A percentile compares a stretch with the other conserved stretches of the same genome.
phyloP scores from a whole-genome alignment of 192 early-diverging fungal genomes.

The Spizellomyces sp. region DNA sequence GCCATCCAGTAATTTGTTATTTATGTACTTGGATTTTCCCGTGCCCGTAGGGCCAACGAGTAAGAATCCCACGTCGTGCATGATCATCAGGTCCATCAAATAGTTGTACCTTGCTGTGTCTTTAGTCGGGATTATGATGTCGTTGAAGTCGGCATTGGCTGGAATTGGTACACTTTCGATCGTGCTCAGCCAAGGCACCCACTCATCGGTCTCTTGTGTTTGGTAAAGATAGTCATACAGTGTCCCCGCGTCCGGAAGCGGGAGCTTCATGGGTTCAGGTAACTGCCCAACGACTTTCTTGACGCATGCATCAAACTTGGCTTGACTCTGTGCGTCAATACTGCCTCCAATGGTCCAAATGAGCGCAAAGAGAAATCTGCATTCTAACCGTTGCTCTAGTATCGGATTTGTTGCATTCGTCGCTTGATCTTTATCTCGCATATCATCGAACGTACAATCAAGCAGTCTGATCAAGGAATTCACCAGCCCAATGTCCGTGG shows the following conservation, averaged over 20 bases:
- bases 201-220: slow-evolving; percentile 35
- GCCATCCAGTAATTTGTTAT: slow-evolving; percentile 54
- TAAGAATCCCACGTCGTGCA: slow-evolving; percentile 51
- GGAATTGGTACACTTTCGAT: slow-evolving; percentile 49
- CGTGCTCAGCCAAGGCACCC: slow-evolving; percentile 58
- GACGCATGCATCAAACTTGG: slow-evolving; percentile 51
- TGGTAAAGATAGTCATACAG: slow-evolving; percentile 61
- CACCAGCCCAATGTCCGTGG: slow-evolving; percentile 62
- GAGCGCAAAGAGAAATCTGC: slow-evolving; percentile 54
- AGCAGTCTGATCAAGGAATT: slow-evolving; percentile 55
- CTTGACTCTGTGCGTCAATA: slow-evolving; percentile 50
- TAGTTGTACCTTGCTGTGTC: slow-evolving; percentile 66
- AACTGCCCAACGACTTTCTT: slow-evolving; percentile 26
- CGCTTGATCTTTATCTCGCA: slow-evolving; percentile 36
- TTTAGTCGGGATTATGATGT: slow-evolving; percentile 65
- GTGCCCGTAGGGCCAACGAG: slow-evolving; percentile 65
- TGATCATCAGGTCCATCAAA: slow-evolving; percentile 59
- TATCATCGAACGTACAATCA: slow-evolving; percentile 50
- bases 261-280: slow-evolving; percentile 19
- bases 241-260: slow-evolving; percentile 44
- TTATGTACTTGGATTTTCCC: slow-evolving; percentile 66
- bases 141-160: slow-evolving; percentile 55
- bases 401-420: slow-evolving; percentile 16
- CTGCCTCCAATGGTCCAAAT: slow-evolving; percentile 62
- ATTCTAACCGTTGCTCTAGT: slow-evolving; percentile 38